phyloP scores from a whole-genome alignment of 1,284 basidiomycete species.

The Afroboletus lepidellus region DNA sequence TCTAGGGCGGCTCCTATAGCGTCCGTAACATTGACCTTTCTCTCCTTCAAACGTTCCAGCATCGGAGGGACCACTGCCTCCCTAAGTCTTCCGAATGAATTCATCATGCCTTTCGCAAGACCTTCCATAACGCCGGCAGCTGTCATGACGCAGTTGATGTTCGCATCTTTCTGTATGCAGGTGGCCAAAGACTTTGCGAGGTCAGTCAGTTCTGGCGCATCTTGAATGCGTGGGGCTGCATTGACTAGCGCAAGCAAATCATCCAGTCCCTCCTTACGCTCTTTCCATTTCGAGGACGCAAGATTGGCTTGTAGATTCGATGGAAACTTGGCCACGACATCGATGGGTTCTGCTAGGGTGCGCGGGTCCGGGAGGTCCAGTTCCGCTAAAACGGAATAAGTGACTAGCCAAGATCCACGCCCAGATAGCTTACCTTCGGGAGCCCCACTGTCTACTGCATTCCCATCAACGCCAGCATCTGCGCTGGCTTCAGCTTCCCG shows the following conservation, averaged over 20 bases:
- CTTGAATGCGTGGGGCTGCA: constrained; percentile 75
- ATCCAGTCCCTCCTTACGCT: constrained; percentile 91
- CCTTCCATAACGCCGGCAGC: constrained; percentile 87
- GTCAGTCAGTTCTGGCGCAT: constrained; percentile 72
- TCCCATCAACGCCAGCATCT: constrained; percentile 42
- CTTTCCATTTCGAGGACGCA: constrained; percentile 96
- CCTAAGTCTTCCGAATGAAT: constrained; percentile 73
- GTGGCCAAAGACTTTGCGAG: constrained; percentile 76
- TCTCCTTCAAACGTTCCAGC: constrained; percentile 92
- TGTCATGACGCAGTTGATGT: constrained; percentile 93
- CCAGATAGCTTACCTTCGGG: constrained; percentile 24
- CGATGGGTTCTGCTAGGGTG: constrained; percentile 80
- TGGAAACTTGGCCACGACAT: constrained; percentile 77
- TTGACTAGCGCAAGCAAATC: constrained; percentile 76
- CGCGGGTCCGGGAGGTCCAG: constrained; percentile 71
- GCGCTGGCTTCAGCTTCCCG: constrained; percentile 65
- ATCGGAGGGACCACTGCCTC: constrained; percentile 77
- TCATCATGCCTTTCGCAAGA: constrained; percentile 81
- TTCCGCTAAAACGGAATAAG: constrained; percentile 34
- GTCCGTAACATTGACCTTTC: constrained; percentile 90
- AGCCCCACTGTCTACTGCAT: constrained; percentile 35
- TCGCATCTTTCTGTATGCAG: constrained; percentile 87
- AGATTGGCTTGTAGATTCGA: constrained; percentile 72
- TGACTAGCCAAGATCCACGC: constrained; percentile 11
- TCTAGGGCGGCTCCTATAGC: constrained; percentile 87